Evolutionary conservation across 129 eudicot species (phyloP), one percentile per base, ranked within the genome.

Genomic region (Artemisia annua): DNA sequence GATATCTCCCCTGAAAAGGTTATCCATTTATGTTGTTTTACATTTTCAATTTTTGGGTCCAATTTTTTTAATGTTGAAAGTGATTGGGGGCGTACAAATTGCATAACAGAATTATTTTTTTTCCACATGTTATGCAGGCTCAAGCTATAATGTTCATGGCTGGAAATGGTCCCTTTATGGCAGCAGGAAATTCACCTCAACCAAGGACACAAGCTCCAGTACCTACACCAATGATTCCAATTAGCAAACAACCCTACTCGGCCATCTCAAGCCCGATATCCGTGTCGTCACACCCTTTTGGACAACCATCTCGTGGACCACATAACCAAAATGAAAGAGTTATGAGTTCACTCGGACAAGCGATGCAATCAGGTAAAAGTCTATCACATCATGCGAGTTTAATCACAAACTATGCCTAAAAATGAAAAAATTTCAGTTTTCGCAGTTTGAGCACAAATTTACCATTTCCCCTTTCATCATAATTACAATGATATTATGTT

Each of bases 1-100:
- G 81, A 16, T 66, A 75, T 90, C 81, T 82, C 96, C 48, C 96
- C 89, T 52, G 86, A 87, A 76, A 87, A 87, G 96, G 96, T 87
- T 61, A 63, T 43, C 20, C 32, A 2, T 67, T 17, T 68, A 50
- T 49, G 60, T 49, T 7, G 32, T 65, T 22, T 67, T 12, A 4
- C 60, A 50, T 26, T 26, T 49, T 24, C 46, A 7, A 18, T 11
- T 64, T 32, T 6, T 53, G 35, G 18, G 32, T 35, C 74, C 52
- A 11, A 1, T 70, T 30, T 15, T 69, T 9, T 15, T 32, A 4
- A 69, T 51, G 8, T 15, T 9, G 18, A 18, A 24, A 70, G n/a
- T 11, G 10, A 54, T 30, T 13, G 43, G 24, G n/a, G 44, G 35
- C 2, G 8, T 28, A 28, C 4, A 28, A 28, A 28, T 3, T 28